Conservation (phyloP, 495 filamentous ascomycete genomes). For the Recurvomyces mirabilis region DNA sequence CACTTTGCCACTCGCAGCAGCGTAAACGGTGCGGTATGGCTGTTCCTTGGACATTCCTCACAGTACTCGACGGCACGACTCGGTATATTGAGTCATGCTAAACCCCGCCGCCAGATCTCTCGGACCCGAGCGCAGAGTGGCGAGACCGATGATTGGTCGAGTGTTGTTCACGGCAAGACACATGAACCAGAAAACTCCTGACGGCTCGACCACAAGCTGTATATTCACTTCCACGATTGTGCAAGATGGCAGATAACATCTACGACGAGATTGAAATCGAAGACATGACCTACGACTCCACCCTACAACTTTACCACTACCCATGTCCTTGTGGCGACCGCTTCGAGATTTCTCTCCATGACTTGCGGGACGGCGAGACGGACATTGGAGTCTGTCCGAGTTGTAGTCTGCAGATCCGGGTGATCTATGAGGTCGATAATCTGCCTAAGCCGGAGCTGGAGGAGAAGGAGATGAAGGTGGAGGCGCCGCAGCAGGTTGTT, state of each 20-base stretch:
- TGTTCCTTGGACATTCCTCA: too few species aligned
- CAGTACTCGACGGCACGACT: too few species aligned
- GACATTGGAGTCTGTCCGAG: slow-evolving; percentile 93
- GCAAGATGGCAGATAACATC: slow-evolving; percentile 35
- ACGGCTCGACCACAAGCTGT: too few species aligned
- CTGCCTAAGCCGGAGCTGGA: slow-evolving; percentile 33
- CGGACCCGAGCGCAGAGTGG: too few species aligned
- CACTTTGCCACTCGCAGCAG: too few species aligned
- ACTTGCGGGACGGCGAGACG: slow-evolving; percentile 67
- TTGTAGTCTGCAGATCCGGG: slow-evolving; percentile 89
- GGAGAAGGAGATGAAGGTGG: slow-evolving; percentile 1
- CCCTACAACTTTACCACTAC: slow-evolving; percentile 79
- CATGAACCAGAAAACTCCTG: too few species aligned
- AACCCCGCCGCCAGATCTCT: too few species aligned
- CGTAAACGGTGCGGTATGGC: too few species aligned
- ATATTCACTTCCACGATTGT: too few species aligned
- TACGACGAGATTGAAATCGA: slow-evolving; percentile 99
- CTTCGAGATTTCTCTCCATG: slow-evolving; percentile 81
- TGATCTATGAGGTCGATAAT: slow-evolving; percentile 68
- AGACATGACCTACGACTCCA: slow-evolving; percentile 87
- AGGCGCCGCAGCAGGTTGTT: slow-evolving; percentile 20
- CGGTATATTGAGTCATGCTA: too few species aligned
- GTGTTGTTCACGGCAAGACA: too few species aligned
- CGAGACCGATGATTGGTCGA: too few species aligned
- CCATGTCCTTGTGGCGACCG: slow-evolving; percentile 96